Evolutionary conservation across 768 basidiomycete genomes (phyloP).

Genomic region (Phylloporus rhodoxanthus): DNA sequence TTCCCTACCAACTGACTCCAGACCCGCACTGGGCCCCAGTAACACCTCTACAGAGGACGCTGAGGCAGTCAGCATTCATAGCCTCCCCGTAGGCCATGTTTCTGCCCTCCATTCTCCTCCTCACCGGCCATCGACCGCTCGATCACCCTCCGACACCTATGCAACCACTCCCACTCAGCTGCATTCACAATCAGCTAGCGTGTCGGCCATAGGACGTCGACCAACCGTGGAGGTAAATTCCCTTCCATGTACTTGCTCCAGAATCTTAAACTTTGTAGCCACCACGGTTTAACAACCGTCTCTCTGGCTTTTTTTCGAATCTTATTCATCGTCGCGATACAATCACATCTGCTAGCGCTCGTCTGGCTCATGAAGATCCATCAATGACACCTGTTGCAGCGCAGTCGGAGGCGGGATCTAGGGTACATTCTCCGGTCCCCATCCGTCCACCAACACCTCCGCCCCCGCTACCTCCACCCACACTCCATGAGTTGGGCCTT

Average conservation of each 20-base stretch:
- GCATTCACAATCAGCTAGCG: conserved; percentile 10
- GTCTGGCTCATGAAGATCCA: conserved; percentile 33
- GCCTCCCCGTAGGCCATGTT: conserved; percentile 52
- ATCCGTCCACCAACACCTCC: conserved; percentile 63
- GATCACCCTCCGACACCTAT: conserved; percentile 12
- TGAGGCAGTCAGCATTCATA: conserved; percentile 54
- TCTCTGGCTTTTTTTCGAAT: conserved; percentile 81
- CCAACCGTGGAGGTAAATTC: conserved; percentile 52
- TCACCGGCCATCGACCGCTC: conserved; percentile 32
- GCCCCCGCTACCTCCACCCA: conserved; percentile 63
- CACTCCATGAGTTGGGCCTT: conserved; percentile 70
- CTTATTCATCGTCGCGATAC: conserved; percentile 70
- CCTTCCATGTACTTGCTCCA: conserved; percentile 2
- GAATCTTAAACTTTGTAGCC: conserved; percentile 25
- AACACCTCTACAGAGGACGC: conserved; percentile 31
- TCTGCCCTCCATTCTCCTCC: conserved; percentile 34
- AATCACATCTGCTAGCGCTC: conserved; percentile 22
- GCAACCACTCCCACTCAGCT: neutral
- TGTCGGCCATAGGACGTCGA: conserved; percentile 38
- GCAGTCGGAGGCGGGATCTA: conserved; percentile 37
- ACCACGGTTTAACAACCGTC: conserved; percentile 61
- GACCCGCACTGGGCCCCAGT: neutral
- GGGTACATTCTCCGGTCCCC: conserved; percentile 50
- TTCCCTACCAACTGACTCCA: neutral
- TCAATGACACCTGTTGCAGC: conserved; percentile 23